Base-by-base conservation (phyloP, 805 yeast genomes). In the Barnettozyma sucrosica region DNA sequence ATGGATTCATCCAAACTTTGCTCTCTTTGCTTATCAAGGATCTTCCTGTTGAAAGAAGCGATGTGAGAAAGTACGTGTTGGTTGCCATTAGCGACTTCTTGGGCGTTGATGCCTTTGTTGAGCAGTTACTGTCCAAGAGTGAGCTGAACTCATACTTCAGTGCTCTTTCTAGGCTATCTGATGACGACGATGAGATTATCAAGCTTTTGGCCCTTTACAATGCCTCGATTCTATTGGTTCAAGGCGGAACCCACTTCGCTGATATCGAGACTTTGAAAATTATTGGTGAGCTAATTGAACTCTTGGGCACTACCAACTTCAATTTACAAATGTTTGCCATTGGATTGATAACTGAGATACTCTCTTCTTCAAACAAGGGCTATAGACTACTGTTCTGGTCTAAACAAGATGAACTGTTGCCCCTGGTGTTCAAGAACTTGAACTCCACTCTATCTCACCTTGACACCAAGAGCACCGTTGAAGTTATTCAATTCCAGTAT, bases 401-500 rank as follows among this genome's bases (percentile, higher is more conserved):
- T 11, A 54, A 63, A 26, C 73, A 74, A 47, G 53, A 62, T 5
- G 66, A 69, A 38, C 69, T 68, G 44, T 64, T 81, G 41, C 81
- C 83, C 8, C 23, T 74, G 1, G 58, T 84, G 32, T 66, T 79
- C 50, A 66, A 64, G 48, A 69, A 79, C 40, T 66, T 82, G 55
- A 64, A 62, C 47, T 67, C 69, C 18, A 49, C 51, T 2, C 25
- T 49, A 14, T 32, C 45, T 16, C 51, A 49, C 43, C 49, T 61
- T 18, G 60, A 55, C 45, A 49, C 64, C 6, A 61, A 38, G 25
- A 43, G 40, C 14, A 45, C 51, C 10, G 44, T 62, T 23, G 64
- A 66, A 10, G 50, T 59, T 34, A 59, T 66, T 37, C 99, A 93
- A 70, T 76, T 89, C 56, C 89, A 85, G 64, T 93, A 93, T 68